A percentile compares a stretch with the other conserved stretches of the same genome.
Evolutionary conservation across 1,284 basidiomycete species (phyloP).

Genomic region (Cystobasidium sp.): DNA sequence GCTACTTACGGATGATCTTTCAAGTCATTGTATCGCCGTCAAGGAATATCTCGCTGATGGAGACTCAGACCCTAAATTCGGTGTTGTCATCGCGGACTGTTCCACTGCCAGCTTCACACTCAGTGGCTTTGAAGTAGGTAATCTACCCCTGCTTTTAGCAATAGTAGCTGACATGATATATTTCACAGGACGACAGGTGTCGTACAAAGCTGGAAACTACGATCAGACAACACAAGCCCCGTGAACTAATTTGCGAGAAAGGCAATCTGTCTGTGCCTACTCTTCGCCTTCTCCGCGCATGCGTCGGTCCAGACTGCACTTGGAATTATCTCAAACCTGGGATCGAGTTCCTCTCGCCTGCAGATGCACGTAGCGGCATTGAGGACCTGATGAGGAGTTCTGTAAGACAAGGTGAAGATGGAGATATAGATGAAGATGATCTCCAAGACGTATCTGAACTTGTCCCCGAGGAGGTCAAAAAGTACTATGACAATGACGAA

Average conservation of each 20-base stretch:
- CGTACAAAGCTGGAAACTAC: slow-evolving; percentile 92
- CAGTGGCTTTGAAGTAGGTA: slow-evolving; percentile 69
- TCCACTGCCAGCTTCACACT: slow-evolving; percentile 95
- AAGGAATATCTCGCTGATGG: slow-evolving; percentile 59
- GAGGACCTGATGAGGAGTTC: slow-evolving; percentile 67
- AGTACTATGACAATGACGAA: slow-evolving; percentile 68
- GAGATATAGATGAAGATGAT: slow-evolving; percentile 62
- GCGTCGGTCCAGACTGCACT: slow-evolving; percentile 75
- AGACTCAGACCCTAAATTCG: slow-evolving; percentile 65
- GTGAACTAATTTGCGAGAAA: slow-evolving; percentile 88
- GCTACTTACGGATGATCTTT: slow-evolving; percentile 88
- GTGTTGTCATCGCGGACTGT: slow-evolving; percentile 92
- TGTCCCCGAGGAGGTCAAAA: slow-evolving; percentile 74
- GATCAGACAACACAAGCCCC: slow-evolving; percentile 87
- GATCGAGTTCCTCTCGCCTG: slow-evolving; percentile 77
- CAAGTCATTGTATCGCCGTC: slow-evolving; percentile 91
- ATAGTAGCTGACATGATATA: background rate
- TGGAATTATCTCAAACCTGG: slow-evolving; percentile 81
- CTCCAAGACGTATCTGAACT: slow-evolving; percentile 53
- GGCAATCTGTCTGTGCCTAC: slow-evolving; percentile 82
- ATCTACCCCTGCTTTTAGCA: background rate
- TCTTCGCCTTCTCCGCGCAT: slow-evolving; percentile 74
- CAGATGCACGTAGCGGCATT: slow-evolving; percentile 73
- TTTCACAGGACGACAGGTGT: slow-evolving; percentile 74
- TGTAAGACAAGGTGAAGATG: slow-evolving; percentile 58